phyloP scores from a whole-genome alignment of 2,329 filamentous ascomycete species.

The Ophiocordyceps australis region DNA sequence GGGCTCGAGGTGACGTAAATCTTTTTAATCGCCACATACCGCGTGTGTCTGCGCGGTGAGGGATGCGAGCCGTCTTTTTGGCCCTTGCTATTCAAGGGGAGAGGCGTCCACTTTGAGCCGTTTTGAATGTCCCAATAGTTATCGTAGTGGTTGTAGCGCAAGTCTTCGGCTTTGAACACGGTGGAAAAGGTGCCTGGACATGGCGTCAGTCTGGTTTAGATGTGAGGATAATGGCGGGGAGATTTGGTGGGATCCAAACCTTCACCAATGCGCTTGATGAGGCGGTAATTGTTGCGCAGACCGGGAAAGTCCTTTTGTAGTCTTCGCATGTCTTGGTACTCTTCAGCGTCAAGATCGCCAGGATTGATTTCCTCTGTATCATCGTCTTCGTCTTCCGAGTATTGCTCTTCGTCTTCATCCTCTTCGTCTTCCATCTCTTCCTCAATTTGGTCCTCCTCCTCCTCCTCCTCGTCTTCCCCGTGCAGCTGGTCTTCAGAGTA shows the following conservation, averaged over 20 bases:
- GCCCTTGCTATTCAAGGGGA: slow-evolving; percentile 35
- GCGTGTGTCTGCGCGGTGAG: slow-evolving; percentile 22
- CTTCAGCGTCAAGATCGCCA: slow-evolving; percentile 45
- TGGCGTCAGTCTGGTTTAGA: background rate
- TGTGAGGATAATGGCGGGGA: too few relatives aligned
- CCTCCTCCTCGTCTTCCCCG: slow-evolving; percentile 9
- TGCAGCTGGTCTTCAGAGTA: slow-evolving; percentile 10
- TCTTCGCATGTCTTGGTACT: slow-evolving; percentile 74
- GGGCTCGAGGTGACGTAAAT: slow-evolving; percentile 98
- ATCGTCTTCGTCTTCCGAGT: slow-evolving; percentile 16
- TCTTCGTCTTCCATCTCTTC: slow-evolving; percentile 12
- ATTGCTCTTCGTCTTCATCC: slow-evolving; percentile 14
- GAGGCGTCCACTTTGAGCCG: slow-evolving; percentile 50
- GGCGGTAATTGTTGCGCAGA: slow-evolving; percentile 66
- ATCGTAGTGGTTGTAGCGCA: slow-evolving; percentile 64
- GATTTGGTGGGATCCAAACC: slow-evolving; percentile 29
- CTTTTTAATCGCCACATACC: slow-evolving; percentile 95
- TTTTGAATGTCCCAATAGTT: slow-evolving; percentile 74
- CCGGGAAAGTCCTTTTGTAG: slow-evolving; percentile 69
- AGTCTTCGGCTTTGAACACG: slow-evolving; percentile 94
- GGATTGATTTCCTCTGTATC: slow-evolving; percentile 32
- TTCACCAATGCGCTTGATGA: slow-evolving; percentile 96
- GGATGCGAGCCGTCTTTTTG: slow-evolving; percentile 12
- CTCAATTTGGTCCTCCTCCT: slow-evolving; percentile 7
- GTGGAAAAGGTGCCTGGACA: slow-evolving; percentile 86